These are phyloP conservation scores for Papiliotrema nemorosa DNA, from an alignment of 1,284 basidiomycete genomes.

Conservation along the genomic window DNA sequence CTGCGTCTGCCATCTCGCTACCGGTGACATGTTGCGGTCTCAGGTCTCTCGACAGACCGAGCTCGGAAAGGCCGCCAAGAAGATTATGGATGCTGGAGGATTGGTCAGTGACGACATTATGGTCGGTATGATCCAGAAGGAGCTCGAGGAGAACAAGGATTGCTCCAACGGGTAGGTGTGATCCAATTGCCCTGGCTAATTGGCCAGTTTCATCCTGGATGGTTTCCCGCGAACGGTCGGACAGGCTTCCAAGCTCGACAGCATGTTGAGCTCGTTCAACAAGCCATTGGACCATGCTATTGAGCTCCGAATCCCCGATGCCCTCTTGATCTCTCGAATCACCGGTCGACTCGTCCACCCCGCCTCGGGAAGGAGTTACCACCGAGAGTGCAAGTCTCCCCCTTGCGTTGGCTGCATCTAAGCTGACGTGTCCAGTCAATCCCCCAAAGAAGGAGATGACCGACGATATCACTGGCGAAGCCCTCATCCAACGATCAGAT, in stretches of 20 bases:
- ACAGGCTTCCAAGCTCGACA: slow-evolving; percentile 95
- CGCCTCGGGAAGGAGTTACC: slow-evolving; percentile 83
- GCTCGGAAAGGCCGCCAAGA: slow-evolving; percentile 89
- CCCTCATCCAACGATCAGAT: slow-evolving; percentile 86
- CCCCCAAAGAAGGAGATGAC: slow-evolving; percentile 93
- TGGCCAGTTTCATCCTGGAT: slow-evolving; percentile 85
- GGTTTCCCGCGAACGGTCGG: slow-evolving; percentile 97
- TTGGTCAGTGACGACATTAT: slow-evolving; percentile 95
- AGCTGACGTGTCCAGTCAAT: slow-evolving; percentile 53
- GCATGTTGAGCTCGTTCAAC: slow-evolving; percentile 75
- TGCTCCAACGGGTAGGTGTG: slow-evolving; percentile 86
- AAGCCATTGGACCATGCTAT: slow-evolving; percentile 89
- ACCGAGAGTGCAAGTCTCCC: slow-evolving; percentile 78
- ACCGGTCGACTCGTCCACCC: slow-evolving; percentile 94
- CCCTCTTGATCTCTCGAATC: slow-evolving; percentile 93
- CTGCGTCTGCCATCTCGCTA: slow-evolving; percentile 96
- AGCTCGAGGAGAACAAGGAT: slow-evolving; percentile 85
- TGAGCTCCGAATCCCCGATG: slow-evolving; percentile 89
- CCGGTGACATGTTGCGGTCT: slow-evolving; percentile 96
- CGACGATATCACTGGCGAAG: slow-evolving; percentile 94
- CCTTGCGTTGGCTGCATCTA: not conserved
- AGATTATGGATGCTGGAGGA: slow-evolving; percentile 94
- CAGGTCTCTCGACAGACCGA: slow-evolving; percentile 85
- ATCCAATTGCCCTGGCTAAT: not conserved
- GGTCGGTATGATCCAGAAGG: slow-evolving; percentile 95